phyloP scores from a whole-genome alignment of 495 filamentous ascomycete genomes.

The Aspergillus baeticus region DNA sequence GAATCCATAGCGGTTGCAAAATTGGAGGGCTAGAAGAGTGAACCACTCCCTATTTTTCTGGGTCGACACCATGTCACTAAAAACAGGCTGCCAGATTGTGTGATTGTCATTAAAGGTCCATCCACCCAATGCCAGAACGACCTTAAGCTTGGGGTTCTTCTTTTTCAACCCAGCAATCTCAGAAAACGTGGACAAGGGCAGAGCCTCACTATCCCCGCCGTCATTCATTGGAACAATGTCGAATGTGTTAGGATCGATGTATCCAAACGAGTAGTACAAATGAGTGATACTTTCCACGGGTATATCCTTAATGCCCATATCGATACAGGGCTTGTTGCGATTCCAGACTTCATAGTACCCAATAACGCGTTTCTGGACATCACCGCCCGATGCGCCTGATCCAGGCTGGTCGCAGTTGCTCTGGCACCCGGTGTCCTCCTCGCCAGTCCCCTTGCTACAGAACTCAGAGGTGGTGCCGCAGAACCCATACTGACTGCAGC shows the following conservation, averaged over 20 bases:
- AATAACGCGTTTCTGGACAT: background rate
- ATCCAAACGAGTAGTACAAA: conserved; percentile 7
- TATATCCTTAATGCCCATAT: conserved; percentile 1
- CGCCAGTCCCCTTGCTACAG: conserved; percentile 27
- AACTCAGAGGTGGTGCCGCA: conserved; percentile 44
- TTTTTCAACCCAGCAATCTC: conserved; percentile 6
- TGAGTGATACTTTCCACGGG: conserved; percentile 5
- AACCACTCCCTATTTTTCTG: conserved; percentile 32
- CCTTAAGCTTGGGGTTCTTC: background rate
- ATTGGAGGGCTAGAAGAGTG: conserved; percentile 27
- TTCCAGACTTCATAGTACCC: conserved; percentile 14
- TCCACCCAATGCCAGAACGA: conserved; percentile 10
- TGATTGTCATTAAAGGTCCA: conserved; percentile 13
- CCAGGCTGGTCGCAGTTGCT: conserved; percentile 6
- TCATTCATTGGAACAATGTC: conserved; percentile 1
- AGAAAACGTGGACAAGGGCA: background rate
- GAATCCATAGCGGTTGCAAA: conserved; percentile 44
- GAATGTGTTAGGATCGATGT: conserved; percentile 2
- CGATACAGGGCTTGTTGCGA: background rate
- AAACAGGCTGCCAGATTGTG: background rate
- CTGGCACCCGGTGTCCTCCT: conserved; percentile 13
- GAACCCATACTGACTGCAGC: conserved; percentile 29
- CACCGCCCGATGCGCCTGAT: background rate
- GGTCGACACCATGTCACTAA: conserved; percentile 20
- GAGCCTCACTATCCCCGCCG: no score